phyloP scores from a whole-genome alignment of 495 filamentous ascomycete genomes.

The Gamarada debralockiae region DNA sequence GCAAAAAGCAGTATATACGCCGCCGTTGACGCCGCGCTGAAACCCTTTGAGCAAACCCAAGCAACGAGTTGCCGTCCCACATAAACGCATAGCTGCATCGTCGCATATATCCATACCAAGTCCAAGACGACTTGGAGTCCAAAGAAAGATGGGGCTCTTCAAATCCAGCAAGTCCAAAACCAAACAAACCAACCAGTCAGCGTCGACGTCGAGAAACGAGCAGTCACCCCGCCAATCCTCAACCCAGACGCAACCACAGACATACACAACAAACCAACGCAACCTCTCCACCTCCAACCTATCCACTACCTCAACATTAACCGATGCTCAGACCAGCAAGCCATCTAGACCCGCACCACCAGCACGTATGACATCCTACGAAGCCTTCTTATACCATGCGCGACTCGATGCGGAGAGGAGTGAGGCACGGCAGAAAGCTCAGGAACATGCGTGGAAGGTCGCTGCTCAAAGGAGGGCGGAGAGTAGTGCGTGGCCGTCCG shows the following conservation, averaged over 20 bases:
- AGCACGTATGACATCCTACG: background rate
- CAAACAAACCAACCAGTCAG: background rate
- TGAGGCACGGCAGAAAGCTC: background rate
- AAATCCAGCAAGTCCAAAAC: background rate
- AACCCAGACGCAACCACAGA: background rate
- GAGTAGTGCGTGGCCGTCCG: conserved; percentile 3
- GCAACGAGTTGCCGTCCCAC: no score
- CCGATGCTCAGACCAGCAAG: background rate
- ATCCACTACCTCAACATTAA: conserved; percentile 1
- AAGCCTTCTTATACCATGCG: conserved; percentile 1
- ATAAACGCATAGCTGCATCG: no score
- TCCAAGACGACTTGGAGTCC: no score
- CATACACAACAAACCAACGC: background rate
- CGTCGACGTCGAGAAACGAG: no score
- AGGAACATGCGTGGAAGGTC: background rate
- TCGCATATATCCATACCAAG: no score
- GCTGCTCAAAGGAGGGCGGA: background rate
- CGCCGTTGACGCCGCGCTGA: no score
- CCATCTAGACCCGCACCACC: background rate
- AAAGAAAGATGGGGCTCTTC: conserved; percentile 2
- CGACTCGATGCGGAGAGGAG: conserved; percentile 6
- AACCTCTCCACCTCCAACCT: conserved; percentile 1
- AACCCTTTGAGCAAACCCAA: no score
- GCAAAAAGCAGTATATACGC: no score
- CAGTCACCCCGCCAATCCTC: no score